Percentiles rank a stretch among this genome's conserved stretches.
phyloP scores from a whole-genome alignment of 805 yeast species.

The Priceomyces fermenticarens region DNA sequence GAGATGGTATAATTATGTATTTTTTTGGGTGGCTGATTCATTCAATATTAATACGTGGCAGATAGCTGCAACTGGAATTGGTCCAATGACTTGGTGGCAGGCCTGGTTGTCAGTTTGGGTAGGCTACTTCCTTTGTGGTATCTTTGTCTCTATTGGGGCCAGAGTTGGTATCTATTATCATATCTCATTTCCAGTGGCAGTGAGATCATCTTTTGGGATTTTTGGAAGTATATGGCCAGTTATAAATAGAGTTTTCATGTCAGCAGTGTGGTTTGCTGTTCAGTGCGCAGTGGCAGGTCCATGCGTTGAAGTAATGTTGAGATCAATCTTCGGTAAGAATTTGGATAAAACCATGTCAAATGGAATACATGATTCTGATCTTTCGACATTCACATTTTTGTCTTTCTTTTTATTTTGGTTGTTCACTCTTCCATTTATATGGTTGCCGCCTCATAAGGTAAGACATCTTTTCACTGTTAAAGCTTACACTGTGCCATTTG shows the following conservation, averaged over 20 bases:
- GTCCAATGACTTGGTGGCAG: conserved; percentile 88
- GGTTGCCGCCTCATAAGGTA: conserved; percentile 77
- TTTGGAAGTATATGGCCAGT: conserved; percentile 89
- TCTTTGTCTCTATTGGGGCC: conserved; percentile 68
- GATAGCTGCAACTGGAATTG: conserved; percentile 80
- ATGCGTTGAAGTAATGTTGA: conserved; percentile 68
- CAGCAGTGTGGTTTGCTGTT: conserved; percentile 84
- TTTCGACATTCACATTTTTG: conserved; percentile 71
- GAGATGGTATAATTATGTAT: conserved; percentile 78
- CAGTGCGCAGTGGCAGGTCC: conserved; percentile 85
- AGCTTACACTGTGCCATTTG: conserved; percentile 74
- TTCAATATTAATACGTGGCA: conserved; percentile 90
- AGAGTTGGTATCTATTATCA: conserved; percentile 81
- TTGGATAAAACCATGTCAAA: conserved; percentile 62
- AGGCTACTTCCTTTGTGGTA: conserved; percentile 70
- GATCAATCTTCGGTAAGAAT: conserved; percentile 69
- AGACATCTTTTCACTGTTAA: conserved; percentile 83
- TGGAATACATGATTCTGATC: conserved; percentile 51
- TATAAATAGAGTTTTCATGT: conserved; percentile 83
- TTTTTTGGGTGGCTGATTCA: conserved; percentile 87
- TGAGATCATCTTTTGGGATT: conserved; percentile 81
- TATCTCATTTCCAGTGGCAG: conserved; percentile 78
- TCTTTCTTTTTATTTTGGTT: conserved; percentile 82
- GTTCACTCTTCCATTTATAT: conserved; percentile 72
- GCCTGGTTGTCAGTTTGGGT: conserved; percentile 88